Conservation (phyloP, 2,329 filamentous ascomycete species). For the Hypoxylon sp. region DNA sequence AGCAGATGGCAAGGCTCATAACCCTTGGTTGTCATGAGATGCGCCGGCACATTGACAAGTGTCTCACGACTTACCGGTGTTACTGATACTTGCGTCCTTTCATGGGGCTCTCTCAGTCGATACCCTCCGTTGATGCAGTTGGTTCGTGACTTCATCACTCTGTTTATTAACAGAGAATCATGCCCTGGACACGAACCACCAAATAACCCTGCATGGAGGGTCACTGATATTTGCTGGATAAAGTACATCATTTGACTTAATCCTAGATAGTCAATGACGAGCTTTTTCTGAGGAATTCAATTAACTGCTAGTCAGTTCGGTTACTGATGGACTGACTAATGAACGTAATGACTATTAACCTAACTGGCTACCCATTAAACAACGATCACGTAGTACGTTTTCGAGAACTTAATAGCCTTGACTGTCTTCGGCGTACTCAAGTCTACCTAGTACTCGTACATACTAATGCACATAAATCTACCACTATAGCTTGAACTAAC, state of each 20-base stretch:
- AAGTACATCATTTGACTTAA: neutral
- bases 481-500: neutral
- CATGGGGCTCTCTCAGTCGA: neutral
- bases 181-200: neutral
- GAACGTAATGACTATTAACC: neutral
- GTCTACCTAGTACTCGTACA: neutral
- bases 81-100: neutral
- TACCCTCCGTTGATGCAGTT: neutral
- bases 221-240: neutral
- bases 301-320: neutral
- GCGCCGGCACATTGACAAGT: no score
- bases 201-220: neutral
- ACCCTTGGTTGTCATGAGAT: no score
- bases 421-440: neutral
- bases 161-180: neutral
- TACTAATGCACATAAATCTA: neutral
- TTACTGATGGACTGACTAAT: no score
- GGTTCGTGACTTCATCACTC: neutral
- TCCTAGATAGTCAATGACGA: neutral
- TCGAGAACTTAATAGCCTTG: neutral
- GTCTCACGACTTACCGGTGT: neutral
- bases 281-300: neutral
- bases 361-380: neutral
- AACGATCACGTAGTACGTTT: neutral
- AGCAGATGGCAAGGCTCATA: no score